Base-by-base conservation (phyloP, 495 filamentous ascomycete species). In the Podospora didyma region DNA sequence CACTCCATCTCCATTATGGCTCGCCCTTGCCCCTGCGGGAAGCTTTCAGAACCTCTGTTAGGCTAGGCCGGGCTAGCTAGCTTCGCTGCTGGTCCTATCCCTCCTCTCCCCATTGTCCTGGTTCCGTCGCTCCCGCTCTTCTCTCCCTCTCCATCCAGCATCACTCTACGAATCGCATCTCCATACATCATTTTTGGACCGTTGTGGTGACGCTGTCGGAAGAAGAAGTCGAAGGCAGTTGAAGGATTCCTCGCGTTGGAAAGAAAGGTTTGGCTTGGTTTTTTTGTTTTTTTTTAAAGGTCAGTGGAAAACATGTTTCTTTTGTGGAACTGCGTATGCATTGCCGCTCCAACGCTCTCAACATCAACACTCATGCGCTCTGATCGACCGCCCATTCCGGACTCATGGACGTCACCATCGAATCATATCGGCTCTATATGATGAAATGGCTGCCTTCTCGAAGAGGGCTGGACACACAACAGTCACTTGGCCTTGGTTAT, bases 131-230 rank as follows among this genome's bases (percentile, higher is more conserved):
- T 63, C 62, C 67, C 64, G 61, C 59, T 57, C 45, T 41, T 44
- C 44, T 23, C 39, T 61, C 59, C 56, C 57, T 66, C 49, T 50
- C 56, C 58, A 54, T 60, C 46, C 55, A 61, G 51, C 51, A 59
- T 59, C 49, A 51, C 55, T 53, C 52, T 54, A 59, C 55, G 49
- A 53, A 50, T 49, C 58, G 39, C 58, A 45, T 58, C 44, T 52
- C 42, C 52, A 54, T 53, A 49, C 56, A 53, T 59, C 51, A 54
- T 44, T 56, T 57, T 57, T 55, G 69, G 69, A n/a, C 65, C 50
- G 69, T 71, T 68, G 69, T 69, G 69, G 66, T 53, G 69, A 57
- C 56, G 59, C 51, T 57, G 66, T 66, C 34, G 65, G 61, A 64
- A 57, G 58, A 62, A 42, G 62, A 60, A 58, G 59, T 54, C 51